Evolutionary conservation across 2,329 filamentous ascomycete genomes (phyloP), one percentile per base, ranked within the genome.

Genomic region (Mycosphaerella sp.): DNA sequence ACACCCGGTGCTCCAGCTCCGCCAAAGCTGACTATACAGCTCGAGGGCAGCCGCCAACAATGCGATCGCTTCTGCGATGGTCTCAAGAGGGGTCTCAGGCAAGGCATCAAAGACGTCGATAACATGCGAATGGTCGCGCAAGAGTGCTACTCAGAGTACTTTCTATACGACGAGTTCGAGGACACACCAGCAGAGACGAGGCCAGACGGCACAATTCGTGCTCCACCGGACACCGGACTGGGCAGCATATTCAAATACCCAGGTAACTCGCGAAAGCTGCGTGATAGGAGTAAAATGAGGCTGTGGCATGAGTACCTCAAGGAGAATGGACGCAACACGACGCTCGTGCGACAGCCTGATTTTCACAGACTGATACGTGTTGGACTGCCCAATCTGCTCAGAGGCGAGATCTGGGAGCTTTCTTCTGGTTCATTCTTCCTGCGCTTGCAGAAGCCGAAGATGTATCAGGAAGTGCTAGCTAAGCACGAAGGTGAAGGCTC

Each of bases 291-390:
- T 65, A 98, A 98, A 75, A 97, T 98, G 86, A 80, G 93, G 41
- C 73, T 98, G 36, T 98, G 93, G 93, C 89, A 87, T 52, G 93
- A 98, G 71, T 98, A 98, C 68, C 77, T 98, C 54, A 56, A 57
- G 77, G 93, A 97, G 67, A 97, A 97, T 66, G 93, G 93, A 44
- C 84, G 93, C 51, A 97, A 95, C 70, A 81, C 86, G 48, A 97
- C 90, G 1, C 73, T 98, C 46, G 85, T 98, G 53, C 86, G 93
- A 51, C 93, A 98, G 67, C 91, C 93, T 3, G 97, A 93, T 21
- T 97, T 97, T 64, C 93, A 97, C 73, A 96, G 97, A 69, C 80
- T 98, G 44, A 95, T 98, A 58, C 83, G 93, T 47, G 93, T 98
- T 58, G 93, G 93, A 57, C 75, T 98, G 53, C 93, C 93, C 0